Evolutionary conservation across 495 filamentous ascomycete species (phyloP), one percentile per base, ranked within the genome.

Genomic region (Penicillium nucicola): DNA sequence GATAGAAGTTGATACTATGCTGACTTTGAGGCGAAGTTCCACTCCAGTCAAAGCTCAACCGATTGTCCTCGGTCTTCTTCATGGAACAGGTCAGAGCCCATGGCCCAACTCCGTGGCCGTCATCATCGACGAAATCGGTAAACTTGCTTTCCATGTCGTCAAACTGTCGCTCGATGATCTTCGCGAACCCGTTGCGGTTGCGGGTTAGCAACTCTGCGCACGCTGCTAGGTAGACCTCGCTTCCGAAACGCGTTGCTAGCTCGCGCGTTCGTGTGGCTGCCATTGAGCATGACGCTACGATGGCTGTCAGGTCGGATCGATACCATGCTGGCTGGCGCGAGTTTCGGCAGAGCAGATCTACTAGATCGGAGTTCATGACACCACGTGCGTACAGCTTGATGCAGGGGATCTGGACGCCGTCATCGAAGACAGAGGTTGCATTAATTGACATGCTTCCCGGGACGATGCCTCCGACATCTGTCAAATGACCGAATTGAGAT

Each of bases 391-490:
- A 77, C 0, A 79, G 60, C 52, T 79, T 79, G 44, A 77, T 64
- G 34, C 68, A 69, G 0, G 76, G 76, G n/a, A 78, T 75, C 48
- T 79, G 76, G 0, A 79, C 64, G 17, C 76, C 75, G 30, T 78
- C 76, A 34, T 79, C 75, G 41, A 78, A 79, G 9, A 79, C 66
- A 2, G 71, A 77, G 3, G 68, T 69, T 5, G 73, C 73, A 34
- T 77, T 76, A 52, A 77, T 76, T 3, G 74, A 77, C 69, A 79
- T 76, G 45, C 74, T 77, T 1, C 75, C 76, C 2, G 75, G 75
- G 2, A 77, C 76, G 15, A 73, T 74, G 6, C 76, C 76, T 4
- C 76, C 75, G 0, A 77, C 73, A 47, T 79, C 74, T 0, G 76
- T 78, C 53, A 79, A 52, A 32, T 79, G 76, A 2, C 76, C 75